These are phyloP conservation scores for Prototheca stagnorum DNA, from an alignment of 163 green algal species.

Conservation along the genomic window DNA sequence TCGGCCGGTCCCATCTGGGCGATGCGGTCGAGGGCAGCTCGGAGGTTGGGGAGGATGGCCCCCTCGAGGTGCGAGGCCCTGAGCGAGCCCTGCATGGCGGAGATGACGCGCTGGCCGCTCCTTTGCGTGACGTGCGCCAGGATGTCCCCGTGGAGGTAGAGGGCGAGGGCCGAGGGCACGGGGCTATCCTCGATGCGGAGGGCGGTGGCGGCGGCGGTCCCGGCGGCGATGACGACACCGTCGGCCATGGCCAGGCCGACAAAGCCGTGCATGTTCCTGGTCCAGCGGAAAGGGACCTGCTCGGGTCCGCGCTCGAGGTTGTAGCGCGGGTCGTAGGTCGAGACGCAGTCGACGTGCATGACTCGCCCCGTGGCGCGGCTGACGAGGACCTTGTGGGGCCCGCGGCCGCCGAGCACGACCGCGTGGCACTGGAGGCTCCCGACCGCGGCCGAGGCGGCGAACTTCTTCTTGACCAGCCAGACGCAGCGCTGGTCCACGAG, in stretches of 20 bases:
- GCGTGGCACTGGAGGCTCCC: conserved; percentile 54
- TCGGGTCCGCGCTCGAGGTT: conserved; percentile 61
- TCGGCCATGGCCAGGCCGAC: conserved; percentile 19
- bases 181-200: conserved; percentile 22
- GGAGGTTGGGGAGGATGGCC: conserved; percentile 31
- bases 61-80: conserved; percentile 21
- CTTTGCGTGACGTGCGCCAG: conserved; percentile 34
- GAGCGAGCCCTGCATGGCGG: conserved; percentile 7
- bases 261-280: conserved; percentile 71
- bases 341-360: conserved; percentile 79
- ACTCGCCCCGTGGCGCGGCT: conserved; percentile 60
- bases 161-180: conserved; percentile 30
- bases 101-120: conserved; percentile 8
- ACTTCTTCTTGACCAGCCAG: conserved; percentile 92
- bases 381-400: conserved; percentile 82
- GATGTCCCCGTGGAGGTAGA: conserved; percentile 87
- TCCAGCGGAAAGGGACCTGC: conserved; percentile 90
- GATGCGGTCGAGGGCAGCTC: not conserved
- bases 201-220: conserved; percentile 19
- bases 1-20: conserved; percentile 4
- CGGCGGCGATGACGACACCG: conserved; percentile 18
- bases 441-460: conserved; percentile 51
- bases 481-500: conserved; percentile 70
- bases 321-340: conserved; percentile 34
- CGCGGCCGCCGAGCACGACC: conserved; percentile 64